A percentile compares a stretch with the other conserved stretches of the same genome.
These are phyloP conservation scores for Saccharomycopsis fibuligera DNA, from an alignment of 805 yeast species.

Conservation along the genomic window DNA sequence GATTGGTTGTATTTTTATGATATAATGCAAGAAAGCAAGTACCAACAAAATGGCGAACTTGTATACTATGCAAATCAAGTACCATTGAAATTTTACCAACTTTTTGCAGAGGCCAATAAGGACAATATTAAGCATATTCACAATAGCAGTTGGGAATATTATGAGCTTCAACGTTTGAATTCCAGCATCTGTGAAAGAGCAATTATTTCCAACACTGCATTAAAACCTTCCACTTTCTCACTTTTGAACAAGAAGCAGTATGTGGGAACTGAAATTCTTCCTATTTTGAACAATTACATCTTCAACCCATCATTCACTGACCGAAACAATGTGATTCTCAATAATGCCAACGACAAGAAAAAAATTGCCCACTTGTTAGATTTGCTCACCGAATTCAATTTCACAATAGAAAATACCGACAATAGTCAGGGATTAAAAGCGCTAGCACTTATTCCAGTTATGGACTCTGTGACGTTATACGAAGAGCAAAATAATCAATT, in stretches of 20 bases:
- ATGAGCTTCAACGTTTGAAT: constrained; percentile 13
- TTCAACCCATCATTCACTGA: constrained; percentile 12
- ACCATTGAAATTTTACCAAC: constrained; percentile 54
- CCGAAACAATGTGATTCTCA: constrained; percentile 1
- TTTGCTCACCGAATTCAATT: constrained; percentile 15
- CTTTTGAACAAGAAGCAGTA: constrained; percentile 8
- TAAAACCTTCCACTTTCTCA: constrained; percentile 21
- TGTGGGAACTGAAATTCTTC: constrained; percentile 27
- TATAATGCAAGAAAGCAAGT: constrained; percentile 35
- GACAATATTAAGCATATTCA: constrained; percentile 12
- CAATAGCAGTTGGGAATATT: constrained; percentile 20
- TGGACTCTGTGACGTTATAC: constrained; percentile 18
- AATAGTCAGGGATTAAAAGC: constrained; percentile 8
- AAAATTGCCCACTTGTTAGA: constrained; percentile 8
- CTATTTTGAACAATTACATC: constrained; percentile 25
- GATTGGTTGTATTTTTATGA: constrained; percentile 81
- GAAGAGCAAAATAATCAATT: background rate
- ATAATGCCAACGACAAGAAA: constrained; percentile 3
- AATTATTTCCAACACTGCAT: constrained; percentile 20
- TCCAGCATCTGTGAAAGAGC: constrained; percentile 27
- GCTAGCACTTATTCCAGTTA: constrained; percentile 9
- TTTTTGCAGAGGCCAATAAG: constrained; percentile 53
- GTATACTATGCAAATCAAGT: constrained; percentile 50
- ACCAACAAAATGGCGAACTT: constrained; percentile 40
- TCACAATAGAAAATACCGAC: constrained; percentile 12